Base-by-base conservation (phyloP, 805 yeast species). In the Saturnispora saitoi region DNA sequence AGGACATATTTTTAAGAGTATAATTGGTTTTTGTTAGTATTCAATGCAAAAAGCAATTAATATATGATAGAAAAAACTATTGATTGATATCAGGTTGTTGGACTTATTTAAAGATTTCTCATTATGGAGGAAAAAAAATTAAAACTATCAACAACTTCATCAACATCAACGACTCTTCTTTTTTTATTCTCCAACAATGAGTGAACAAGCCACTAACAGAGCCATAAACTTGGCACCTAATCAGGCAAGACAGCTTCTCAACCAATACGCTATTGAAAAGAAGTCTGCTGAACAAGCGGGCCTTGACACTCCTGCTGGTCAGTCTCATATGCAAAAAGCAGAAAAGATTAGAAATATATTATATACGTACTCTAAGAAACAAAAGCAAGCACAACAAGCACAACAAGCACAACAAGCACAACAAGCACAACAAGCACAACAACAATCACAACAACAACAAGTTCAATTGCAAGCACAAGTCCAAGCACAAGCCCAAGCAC, bases 281-380 rank as follows among this genome's bases (percentile, higher is more conserved):
- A 78, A 77, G 20, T 75, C 76, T 55, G 89, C 88, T 1, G 78
- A 76, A 56, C 74, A 73, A 15, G 74, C 81, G 0, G 86, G 87
- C 3, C 70, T 71, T 31, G 77, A 74, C 24, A 73, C 81, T 0
- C 79, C 76, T 0, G 78, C 71, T 50, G 88, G 87, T 17, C 76
- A 77, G 55, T 81, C 78, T 52, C 83, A 82, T 56, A 65, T 77
- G 55, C 71, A 70, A 51, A 78, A 76, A 52, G 88, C 87, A 3
- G 80, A 82, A 40, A 75, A 74, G 48, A 78, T 83, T 53, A 81
- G 78, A 60, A 76, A 76, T 41, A 70, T 83, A 31, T 69, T 83
- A 58, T 67, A 80, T 45, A 76, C 75, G 48, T 66, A 62, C 47
- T 56, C 64, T 38, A 56, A 54, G 48, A 61, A 58, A 47, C 63